phyloP scores from a whole-genome alignment of 2,329 filamentous ascomycete species.

The Penicillium sp. region DNA sequence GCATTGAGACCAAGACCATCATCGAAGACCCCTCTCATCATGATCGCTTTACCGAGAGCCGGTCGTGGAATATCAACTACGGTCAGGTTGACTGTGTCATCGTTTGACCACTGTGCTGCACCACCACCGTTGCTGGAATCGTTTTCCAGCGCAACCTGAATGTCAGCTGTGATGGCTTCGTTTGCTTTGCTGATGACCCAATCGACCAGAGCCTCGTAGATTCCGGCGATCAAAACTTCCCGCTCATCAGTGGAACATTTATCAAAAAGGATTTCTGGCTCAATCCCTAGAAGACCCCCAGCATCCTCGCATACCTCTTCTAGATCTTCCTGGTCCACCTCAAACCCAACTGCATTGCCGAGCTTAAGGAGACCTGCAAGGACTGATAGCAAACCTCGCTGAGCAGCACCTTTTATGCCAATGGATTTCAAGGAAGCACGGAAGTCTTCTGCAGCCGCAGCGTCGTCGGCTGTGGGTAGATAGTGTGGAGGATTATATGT shows the following conservation, averaged over 20 bases:
- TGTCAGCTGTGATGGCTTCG: conserved; percentile 72
- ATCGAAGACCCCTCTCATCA: conserved; percentile 87
- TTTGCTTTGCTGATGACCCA: conserved; percentile 93
- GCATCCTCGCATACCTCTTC: conserved; percentile 90
- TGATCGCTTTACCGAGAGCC: conserved; percentile 78
- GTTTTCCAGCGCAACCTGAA: conserved; percentile 62
- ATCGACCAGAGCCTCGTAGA: conserved; percentile 93
- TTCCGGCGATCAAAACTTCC: conserved; percentile 73
- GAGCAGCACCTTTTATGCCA: conserved; percentile 82
- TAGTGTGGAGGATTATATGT: conserved; percentile 86
- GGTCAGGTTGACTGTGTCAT: conserved; percentile 84
- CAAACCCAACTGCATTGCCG: conserved; percentile 82
- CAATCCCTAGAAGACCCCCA: conserved; percentile 77
- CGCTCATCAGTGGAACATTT: conserved; percentile 84
- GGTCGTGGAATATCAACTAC: conserved; percentile 82
- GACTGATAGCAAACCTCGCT: conserved; percentile 79
- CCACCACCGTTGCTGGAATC: conserved; percentile 64
- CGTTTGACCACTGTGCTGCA: conserved; percentile 63
- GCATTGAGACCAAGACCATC: conserved; percentile 89
- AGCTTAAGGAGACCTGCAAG: conserved; percentile 86
- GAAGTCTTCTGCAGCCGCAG: conserved; percentile 90
- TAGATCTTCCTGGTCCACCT: conserved; percentile 77
- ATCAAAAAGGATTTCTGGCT: conserved; percentile 74
- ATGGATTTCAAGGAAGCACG: conserved; percentile 81
- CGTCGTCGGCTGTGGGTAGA: conserved; percentile 87